Evolutionary conservation across 352 stramenopile genomes (phyloP), one percentile per base, ranked within the genome.

Genomic region (Peronospora tabacina): DNA sequence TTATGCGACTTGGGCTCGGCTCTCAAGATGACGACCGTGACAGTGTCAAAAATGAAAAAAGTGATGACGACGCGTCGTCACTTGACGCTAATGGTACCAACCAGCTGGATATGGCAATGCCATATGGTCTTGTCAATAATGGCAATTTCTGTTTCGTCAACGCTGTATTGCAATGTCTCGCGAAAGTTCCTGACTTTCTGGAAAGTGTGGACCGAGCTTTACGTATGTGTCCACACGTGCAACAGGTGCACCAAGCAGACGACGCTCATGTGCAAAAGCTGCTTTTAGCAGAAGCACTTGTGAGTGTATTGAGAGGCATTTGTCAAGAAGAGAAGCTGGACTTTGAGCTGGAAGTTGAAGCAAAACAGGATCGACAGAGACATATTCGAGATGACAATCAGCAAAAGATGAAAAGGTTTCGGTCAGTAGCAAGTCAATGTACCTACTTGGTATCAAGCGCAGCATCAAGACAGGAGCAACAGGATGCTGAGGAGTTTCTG

Each of bases 101-200:
- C 4, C 28, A 49, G 33, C 41, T 43, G n/a, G 40, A 59, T 10
- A 9, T 20, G 2, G n/a, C 47, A 38, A 11, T 64, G 13, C 64
- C 67, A 35, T 48, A 52, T 1, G 75, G 75, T 7, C 64, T 90
- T 0, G 43, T 58, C n/a, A 90, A 90, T 55, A 69, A 55, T 46
- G 75, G 75, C 49, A 88, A 90, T 37, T 71, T 72, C 42, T 90
- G 79, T 64, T 90, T 90, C 58, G 61, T 83, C 24, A 88, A 84
- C 48, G 71, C 79, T n/a, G 71, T 87, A 11, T 32, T 88, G 15
- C 76, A 88, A 46, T 90, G 76, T 51, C 58, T 90, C 5, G 58
- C 55, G 0, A 56, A 55, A 26, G 36, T 78, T 1, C 71, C 76
- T 7, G 66, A 42, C n/a, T 82, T 88, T 37, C 36, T 63, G 16